A percentile compares a stretch with the other conserved stretches of the same genome.
These are phyloP conservation scores for Nelumbo lutea DNA, from an alignment of 164 flowering plant genomes.

Conservation along the genomic window DNA sequence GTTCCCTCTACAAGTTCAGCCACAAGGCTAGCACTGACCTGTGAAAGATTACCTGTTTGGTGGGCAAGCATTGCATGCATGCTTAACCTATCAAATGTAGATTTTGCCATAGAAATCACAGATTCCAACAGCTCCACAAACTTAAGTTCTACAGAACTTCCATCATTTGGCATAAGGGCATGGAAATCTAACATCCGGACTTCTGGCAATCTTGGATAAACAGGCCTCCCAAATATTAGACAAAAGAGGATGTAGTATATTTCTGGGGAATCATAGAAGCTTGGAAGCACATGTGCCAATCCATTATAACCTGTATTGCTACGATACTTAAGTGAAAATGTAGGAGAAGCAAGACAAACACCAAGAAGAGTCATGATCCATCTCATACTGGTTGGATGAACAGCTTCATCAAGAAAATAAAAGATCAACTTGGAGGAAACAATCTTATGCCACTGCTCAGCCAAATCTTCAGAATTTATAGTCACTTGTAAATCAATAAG, in stretches of 20 bases:
- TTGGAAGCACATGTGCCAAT: conserved; percentile 57
- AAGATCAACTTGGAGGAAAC: conserved; percentile 71
- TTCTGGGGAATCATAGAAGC: conserved; percentile 84
- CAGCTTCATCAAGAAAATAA: conserved; percentile 79
- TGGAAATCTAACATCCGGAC: conserved; percentile 82
- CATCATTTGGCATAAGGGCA: conserved; percentile 70
- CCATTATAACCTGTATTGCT: conserved; percentile 71
- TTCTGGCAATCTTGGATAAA: conserved; percentile 78
- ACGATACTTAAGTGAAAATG: conserved; percentile 66
- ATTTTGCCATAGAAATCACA: conserved; percentile 68
- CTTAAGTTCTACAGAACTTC: conserved; percentile 48
- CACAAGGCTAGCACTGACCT: conserved; percentile 44
- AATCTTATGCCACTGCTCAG: conserved; percentile 80
- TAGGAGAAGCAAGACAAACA: conserved; percentile 67
- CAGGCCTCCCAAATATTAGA: conserved; percentile 69
- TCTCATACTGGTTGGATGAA: conserved; percentile 84
- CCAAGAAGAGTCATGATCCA: conserved; percentile 90
- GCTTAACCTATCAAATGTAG: conserved; percentile 65
- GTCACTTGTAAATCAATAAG: conserved; percentile 77
- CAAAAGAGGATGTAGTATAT: conserved; percentile 74
- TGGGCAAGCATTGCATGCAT: conserved; percentile 65
- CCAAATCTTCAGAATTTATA: conserved; percentile 57
- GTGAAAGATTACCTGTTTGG: conserved; percentile 64
- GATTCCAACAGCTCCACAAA: conserved; percentile 72
- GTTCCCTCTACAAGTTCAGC: conserved; percentile 66